Evolutionary conservation across 2,329 filamentous ascomycete species (phyloP).

Genomic region (Colletotrichum australisinense): DNA sequence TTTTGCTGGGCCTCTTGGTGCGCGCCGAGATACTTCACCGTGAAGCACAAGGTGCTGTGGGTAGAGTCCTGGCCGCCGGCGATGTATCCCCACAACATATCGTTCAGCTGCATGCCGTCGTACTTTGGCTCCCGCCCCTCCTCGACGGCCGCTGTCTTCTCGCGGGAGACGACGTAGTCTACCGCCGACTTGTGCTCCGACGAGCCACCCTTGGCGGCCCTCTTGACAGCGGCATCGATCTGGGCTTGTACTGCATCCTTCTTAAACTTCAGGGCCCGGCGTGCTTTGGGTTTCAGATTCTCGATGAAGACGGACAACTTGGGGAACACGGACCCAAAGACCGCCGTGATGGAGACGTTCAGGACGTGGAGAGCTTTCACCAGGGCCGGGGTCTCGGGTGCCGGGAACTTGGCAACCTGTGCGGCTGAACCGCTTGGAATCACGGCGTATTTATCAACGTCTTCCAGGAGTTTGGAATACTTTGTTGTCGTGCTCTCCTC

Average conservation of each 20-base stretch:
- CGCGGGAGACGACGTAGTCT: conserved; percentile 6
- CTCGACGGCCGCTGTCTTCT: background rate
- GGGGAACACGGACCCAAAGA: background rate
- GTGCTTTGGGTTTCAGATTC: background rate
- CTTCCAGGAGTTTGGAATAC: background rate
- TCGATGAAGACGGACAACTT: background rate
- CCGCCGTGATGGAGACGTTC: background rate
- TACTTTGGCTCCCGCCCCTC: background rate
- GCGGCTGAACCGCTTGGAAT: background rate
- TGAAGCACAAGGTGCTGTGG: conserved; percentile 39
- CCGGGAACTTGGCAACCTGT: background rate
- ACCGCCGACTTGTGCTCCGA: background rate
- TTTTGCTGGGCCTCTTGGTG: conserved; percentile 39
- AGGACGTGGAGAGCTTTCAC: background rate
- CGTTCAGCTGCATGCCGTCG: background rate
- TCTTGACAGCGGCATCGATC: background rate
- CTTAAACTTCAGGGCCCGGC: background rate
- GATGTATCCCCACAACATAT: conserved; percentile 38
- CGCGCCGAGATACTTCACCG: conserved; percentile 41
- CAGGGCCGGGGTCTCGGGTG: background rate
- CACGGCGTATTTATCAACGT: too few species aligned
- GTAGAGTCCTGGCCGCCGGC: conserved; percentile 43
- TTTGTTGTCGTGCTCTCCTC: background rate
- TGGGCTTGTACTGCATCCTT: background rate
- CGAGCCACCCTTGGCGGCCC: background rate